Evolutionary conservation across 306 rosid genomes (phyloP).

Genomic region (Sesbania bispinosa): DNA sequence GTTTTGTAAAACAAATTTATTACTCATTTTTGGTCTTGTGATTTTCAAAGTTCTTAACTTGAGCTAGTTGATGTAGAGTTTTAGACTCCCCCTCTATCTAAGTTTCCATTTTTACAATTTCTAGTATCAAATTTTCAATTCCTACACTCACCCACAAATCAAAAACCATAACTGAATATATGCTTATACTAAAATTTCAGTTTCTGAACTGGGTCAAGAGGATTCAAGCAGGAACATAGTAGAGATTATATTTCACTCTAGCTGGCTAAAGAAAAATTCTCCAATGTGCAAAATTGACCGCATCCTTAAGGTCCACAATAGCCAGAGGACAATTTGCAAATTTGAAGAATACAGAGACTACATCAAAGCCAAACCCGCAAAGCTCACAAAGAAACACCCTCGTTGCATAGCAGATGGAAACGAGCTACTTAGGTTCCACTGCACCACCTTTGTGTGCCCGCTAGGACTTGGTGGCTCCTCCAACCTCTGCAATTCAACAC

Average conservation of each 20-base stretch:
- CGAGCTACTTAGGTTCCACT: constrained; percentile 85
- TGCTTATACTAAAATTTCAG: constrained; percentile 31
- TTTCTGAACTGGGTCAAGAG: constrained; percentile 85
- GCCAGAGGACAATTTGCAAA: constrained; percentile 65
- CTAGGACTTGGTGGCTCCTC: constrained; percentile 84
- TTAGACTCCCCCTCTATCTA: too few species aligned
- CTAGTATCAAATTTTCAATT: too few species aligned
- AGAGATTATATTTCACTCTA: constrained; percentile 93
- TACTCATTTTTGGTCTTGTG: too few species aligned
- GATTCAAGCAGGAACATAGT: constrained; percentile 99
- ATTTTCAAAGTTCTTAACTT: too few species aligned
- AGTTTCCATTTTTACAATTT: too few species aligned
- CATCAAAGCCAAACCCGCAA: constrained; percentile 78
- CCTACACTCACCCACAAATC: too few species aligned
- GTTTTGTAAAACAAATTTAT: too few species aligned
- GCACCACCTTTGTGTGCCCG: constrained; percentile 76
- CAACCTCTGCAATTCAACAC: constrained; percentile 73
- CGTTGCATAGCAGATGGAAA: constrained; percentile 97
- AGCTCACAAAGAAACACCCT: constrained; percentile 69
- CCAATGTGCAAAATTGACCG: constrained; percentile 91
- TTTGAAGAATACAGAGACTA: constrained; percentile 89
- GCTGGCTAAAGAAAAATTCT: constrained; percentile 89
- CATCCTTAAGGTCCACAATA: constrained; percentile 85
- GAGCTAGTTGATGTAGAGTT: too few species aligned
- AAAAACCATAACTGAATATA: too few species aligned